Evolutionary conservation across 768 basidiomycete genomes (phyloP).

Genomic region (Pleurotus sapidus): DNA sequence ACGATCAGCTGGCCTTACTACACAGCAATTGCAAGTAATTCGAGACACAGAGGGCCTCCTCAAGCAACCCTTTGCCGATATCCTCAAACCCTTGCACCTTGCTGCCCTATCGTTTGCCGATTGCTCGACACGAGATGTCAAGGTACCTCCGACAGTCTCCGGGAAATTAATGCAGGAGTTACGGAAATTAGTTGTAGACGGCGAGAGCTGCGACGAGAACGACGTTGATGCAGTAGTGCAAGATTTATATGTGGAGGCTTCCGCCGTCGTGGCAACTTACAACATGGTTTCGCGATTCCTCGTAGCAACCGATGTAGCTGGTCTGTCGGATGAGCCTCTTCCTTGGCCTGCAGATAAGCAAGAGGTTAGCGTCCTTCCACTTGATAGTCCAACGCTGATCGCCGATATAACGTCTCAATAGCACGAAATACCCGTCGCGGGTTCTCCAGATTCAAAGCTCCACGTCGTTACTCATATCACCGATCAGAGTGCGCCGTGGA

Average conservation of each 20-base stretch:
- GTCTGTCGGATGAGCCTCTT: conserved; percentile 40
- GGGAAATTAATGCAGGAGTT: conserved; percentile 37
- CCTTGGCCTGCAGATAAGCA: conserved; percentile 48
- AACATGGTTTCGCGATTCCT: conserved; percentile 74
- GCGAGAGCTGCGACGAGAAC: conserved; percentile 13
- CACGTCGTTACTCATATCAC: conserved; percentile 39
- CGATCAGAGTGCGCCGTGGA: conserved; percentile 42
- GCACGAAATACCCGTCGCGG: conserved; percentile 37
- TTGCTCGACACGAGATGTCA: conserved; percentile 47
- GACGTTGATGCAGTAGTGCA: conserved; percentile 28
- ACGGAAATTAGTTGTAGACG: conserved; percentile 17
- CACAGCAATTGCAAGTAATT: conserved; percentile 51
- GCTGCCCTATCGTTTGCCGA: conserved; percentile 59
- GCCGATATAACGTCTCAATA: conserved; percentile 12
- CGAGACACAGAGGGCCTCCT: conserved; percentile 44
- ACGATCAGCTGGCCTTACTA: conserved; percentile 45
- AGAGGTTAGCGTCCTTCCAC: conserved; percentile 27
- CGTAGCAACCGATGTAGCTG: conserved; percentile 57
- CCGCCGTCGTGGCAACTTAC: conserved; percentile 51
- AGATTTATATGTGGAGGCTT: conserved; percentile 53
- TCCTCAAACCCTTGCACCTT: conserved; percentile 45
- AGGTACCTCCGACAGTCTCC: conserved; percentile 39
- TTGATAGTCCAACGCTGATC: neutral
- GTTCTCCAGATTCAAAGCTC: conserved; percentile 30
- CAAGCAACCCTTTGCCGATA: conserved; percentile 30